Evolutionary conservation across 371 early-diverging fungal genomes (phyloP), one percentile per base, ranked within the genome.

Genomic region (Amoeboaphelidium protococcarum): DNA sequence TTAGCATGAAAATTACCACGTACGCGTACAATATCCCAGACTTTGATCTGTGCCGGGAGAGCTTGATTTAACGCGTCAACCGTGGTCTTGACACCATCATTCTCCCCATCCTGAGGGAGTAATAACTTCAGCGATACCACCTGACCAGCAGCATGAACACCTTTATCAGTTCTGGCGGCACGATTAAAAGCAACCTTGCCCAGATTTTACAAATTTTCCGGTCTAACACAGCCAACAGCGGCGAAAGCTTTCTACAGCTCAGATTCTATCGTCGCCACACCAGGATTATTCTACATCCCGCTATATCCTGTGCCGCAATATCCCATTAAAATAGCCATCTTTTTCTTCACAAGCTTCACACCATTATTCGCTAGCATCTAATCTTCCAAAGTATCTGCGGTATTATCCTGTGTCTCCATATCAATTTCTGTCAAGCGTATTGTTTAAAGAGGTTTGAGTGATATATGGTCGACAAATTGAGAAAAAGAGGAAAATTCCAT

Each of bases 121-220:
- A 54, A 53, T 50, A 68, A 62, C 65, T 98, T 98, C 26, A 82
- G 55, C 1, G 86, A 78, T 22, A 91, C 74, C 1, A 98, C 76
- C 50, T 94, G 86, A 25, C 95, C 87, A 23, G 84, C 86, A 23
- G 99, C 99, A 59, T 94, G 95, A 0, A 99, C 99, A 13, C 99
- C 99, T 64, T 98, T 98, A 60, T 99, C 99, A 0, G 99, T 99
- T 23, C 99, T 68, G 2, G 94, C 96, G 2, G 89, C 78, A 45
- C 99, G 64, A 68, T 63, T 59, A 56, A 84, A 68, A 24, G 69
- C 65, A 25, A 77, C 80, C 63, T 86, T 86, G 52, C 72, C 72
- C 37, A 72, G 75, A 54, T 78, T 78, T 13, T 61, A 58, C 0
- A 83, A 61, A 48, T 87, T 87, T 21, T 69, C 72, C 37, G 61